Evolutionary conservation across 345 rosid genomes (phyloP).

Genomic region (Adansonia digitata): DNA sequence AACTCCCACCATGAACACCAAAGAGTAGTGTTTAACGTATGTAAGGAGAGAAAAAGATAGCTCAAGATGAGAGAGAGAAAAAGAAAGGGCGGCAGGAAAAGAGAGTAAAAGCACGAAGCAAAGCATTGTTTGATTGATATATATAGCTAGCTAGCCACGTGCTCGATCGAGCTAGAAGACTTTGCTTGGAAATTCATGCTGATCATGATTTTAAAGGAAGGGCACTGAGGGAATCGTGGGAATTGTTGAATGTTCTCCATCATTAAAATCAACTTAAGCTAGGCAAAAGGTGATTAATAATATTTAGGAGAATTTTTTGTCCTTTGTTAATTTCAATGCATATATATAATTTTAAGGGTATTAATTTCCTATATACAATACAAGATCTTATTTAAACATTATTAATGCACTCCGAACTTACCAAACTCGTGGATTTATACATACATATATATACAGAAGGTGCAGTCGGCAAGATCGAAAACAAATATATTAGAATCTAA

Average conservation of each 20-base stretch:
- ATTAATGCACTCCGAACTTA: neutral
- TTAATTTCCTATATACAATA: too few relatives aligned
- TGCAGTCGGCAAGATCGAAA: constrained; percentile 17
- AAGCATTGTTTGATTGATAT: neutral
- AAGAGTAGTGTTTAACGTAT: neutral
- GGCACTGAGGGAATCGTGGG: neutral
- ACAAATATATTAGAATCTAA: constrained; percentile 15
- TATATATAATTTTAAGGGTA: too few relatives aligned
- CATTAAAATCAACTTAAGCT: constrained; percentile 33
- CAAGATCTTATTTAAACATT: too few relatives aligned
- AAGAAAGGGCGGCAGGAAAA: too few relatives aligned
- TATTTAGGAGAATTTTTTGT: constrained; percentile 5
- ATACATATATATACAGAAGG: constrained; percentile 3
- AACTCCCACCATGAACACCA: constrained; percentile 8
- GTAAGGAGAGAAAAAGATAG: neutral
- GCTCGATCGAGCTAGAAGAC: neutral
- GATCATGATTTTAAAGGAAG: constrained; percentile 23
- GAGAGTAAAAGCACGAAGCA: too few relatives aligned
- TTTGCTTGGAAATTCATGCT: constrained; percentile 1
- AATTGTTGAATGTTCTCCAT: constrained; percentile 28
- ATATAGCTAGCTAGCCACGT: neutral
- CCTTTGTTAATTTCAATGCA: too few relatives aligned
- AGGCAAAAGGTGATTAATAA: constrained; percentile 22
- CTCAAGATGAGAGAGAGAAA: neutral
- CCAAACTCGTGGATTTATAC: neutral